phyloP scores from a whole-genome alignment of 2,329 filamentous ascomycete species.

The Botrytis fragariae region DNA sequence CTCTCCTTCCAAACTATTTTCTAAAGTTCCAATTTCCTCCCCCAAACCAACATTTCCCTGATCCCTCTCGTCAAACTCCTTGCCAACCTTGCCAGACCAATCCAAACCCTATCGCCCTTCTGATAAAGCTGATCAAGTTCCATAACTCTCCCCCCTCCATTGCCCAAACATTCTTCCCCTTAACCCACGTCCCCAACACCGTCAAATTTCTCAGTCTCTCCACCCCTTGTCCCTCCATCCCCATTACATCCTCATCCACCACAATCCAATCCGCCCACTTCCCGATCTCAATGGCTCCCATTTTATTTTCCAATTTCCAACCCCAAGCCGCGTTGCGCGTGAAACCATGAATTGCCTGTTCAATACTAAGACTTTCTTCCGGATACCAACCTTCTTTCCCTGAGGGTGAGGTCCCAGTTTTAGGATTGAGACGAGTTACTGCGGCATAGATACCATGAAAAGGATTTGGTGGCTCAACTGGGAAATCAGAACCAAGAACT shows the following conservation, averaged over 20 bases:
- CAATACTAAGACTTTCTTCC: constrained; percentile 56
- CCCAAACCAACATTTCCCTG: neutral
- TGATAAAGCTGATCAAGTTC: neutral
- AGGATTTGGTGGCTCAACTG: constrained; percentile 66
- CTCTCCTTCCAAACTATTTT: neutral
- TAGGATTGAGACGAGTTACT: constrained; percentile 58
- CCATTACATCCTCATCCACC: constrained; percentile 56
- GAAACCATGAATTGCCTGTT: constrained; percentile 62
- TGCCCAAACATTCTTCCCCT: constrained; percentile 42
- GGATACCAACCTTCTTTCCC: constrained; percentile 54
- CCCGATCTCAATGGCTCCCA: constrained; percentile 58
- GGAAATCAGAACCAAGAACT: constrained; percentile 68
- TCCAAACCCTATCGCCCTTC: neutral
- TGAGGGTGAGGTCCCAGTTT: constrained; percentile 52
- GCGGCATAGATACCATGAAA: constrained; percentile 70
- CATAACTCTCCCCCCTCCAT: neutral
- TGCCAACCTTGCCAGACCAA: neutral
- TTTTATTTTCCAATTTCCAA: constrained; percentile 56
- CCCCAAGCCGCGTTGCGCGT: constrained; percentile 58
- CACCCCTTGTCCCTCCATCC: constrained; percentile 5
- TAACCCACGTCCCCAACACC: constrained; percentile 69
- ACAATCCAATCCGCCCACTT: constrained; percentile 70
- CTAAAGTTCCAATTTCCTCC: neutral
- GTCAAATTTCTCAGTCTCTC: constrained; percentile 53
- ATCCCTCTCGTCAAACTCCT: neutral